Evolutionary conservation across 2,329 filamentous ascomycete genomes (phyloP), one percentile per base, ranked within the genome.

Genomic region (Aulographum hederae): DNA sequence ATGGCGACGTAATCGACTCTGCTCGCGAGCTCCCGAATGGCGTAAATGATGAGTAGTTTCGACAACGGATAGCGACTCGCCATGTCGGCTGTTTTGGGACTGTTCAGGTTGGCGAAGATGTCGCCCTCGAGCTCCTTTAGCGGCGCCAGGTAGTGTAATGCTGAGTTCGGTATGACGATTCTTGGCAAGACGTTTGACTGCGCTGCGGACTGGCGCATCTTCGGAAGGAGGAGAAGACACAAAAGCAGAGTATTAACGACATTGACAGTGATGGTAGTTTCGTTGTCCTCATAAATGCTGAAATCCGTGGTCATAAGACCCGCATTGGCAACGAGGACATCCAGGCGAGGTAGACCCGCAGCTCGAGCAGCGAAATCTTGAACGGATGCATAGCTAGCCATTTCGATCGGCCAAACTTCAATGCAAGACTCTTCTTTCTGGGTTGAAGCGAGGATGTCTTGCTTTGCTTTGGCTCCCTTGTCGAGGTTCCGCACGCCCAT

Each of bases 361-460:
- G 39, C 43, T 16, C 44, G 38, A 6, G 39, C 34, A 2, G 46
- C 47, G 28, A 59, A 58, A 8, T 40, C 35, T 5, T 42, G 38
- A 3, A 61, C 51, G 16, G 46, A 56, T 2, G 45, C 41, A 33
- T 54, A 60, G 16, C 41, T 49, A 5, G 40, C 34, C 26, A 63
- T 48, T 40, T 64, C 60, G 2, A 65, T 45, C 3, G 43, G 43
- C 60, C 60, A 63, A 8, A 62, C 58, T 37, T 60, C 50, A 28
- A 62, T 40, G 4, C 53, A 46, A 17, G 43, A 38, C 17, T 39
- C 41, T 12, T 37, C 26, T 19, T 43, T 42, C 5, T 42, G 41
- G 4, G 48, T 53, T 8, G 40, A 45, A 0, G 40, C 20, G 32
- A 56, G 48, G 30, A 65, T 58, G n/a, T n/a, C n/a, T 6, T 43